These are phyloP conservation scores for Chamaenerion angustifolium DNA, from an alignment of 345 rosid genomes.

Conservation along the genomic window DNA sequence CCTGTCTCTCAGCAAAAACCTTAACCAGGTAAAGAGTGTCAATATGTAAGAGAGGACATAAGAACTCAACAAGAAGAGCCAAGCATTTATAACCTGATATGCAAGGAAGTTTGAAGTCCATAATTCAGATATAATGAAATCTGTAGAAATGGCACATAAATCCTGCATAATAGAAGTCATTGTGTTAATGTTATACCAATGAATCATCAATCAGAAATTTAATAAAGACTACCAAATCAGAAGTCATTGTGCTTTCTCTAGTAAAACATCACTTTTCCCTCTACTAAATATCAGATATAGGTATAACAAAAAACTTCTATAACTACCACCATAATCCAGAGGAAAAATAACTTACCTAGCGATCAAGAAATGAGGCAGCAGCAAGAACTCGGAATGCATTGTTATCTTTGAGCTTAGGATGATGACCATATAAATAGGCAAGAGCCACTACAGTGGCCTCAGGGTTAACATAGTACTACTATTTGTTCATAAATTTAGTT, in stretches of 20 bases:
- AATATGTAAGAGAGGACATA: conserved; percentile 1
- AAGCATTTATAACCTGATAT: conserved; percentile 55
- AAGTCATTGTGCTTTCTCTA: too few species aligned
- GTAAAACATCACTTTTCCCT: neutral
- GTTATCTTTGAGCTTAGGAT: conserved; percentile 72
- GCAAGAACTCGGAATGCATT: conserved; percentile 91
- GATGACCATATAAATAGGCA: conserved; percentile 82
- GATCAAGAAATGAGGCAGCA: conserved; percentile 96
- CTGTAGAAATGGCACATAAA: conserved; percentile 90
- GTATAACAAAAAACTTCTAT: too few species aligned
- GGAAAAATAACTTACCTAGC: conserved; percentile 43
- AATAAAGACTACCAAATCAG: too few species aligned
- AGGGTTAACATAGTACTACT: conserved; percentile 69
- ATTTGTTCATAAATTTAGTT: too few species aligned
- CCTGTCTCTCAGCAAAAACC: conserved; percentile 98
- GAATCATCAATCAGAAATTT: too few species aligned
- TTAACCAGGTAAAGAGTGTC: conserved; percentile 12
- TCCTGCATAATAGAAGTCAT: conserved; percentile 32
- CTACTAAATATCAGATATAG: too few species aligned
- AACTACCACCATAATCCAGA: too few species aligned
- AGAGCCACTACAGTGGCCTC: conserved; percentile 74
- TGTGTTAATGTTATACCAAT: neutral
- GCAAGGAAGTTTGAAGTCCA: conserved; percentile 86
- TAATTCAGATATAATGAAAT: conserved; percentile 77
- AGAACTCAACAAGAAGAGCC: neutral